Evolutionary conservation across 2,329 filamentous ascomycete genomes (phyloP), one percentile per base, ranked within the genome.

Genomic region (Coniella lustricola): DNA sequence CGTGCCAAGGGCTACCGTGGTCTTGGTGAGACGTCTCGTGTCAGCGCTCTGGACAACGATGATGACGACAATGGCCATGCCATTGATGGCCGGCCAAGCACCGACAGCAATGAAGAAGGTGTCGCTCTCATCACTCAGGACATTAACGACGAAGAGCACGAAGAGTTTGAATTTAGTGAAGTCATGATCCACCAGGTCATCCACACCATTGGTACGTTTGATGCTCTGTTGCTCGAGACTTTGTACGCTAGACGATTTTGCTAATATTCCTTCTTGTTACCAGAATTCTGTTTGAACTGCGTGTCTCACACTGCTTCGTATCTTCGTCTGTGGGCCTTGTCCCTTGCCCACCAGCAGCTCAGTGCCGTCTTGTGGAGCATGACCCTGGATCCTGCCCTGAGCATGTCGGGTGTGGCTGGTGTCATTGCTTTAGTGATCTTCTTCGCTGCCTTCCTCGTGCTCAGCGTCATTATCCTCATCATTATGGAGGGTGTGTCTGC

Each of bases 181-280:
- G 80, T 90, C 55, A 96, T 98, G 90, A 98, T 98, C 63, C 93
- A 98, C 70, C 93, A 98, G 68, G 82, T 96, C 64, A 98, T 98
- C 62, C 94, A 97, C 73, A 97, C 91, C 16, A 97, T 97, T 62
- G 90, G 87, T 91, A 82, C 69, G 84, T 57, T 17, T 21, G 12
- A n/a, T 7, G 13, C 34, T 33, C 10, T 29, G 25, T 10, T 5
- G 25, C 25, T 29, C 10, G n/a, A n/a, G n/a, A 14, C 14, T 2
- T 13, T 14, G 7, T 8, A 8, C 20, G 10, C 38, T 16, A 9
- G 17, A 35, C 29, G 14, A 31, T 14, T 16, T 32, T 39, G 43
- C 64, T 72, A 63, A 72, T 54, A 13, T 14, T 20, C 8, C 38
- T 14, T n/a, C 21, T 29, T 29, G 25, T 29, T 29, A 20, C 4